Percentiles rank a stretch among this genome's conserved stretches.
These are phyloP conservation scores for Globisporangium paroecandrum DNA, from an alignment of 352 stramenopile species.

Conservation along the genomic window DNA sequence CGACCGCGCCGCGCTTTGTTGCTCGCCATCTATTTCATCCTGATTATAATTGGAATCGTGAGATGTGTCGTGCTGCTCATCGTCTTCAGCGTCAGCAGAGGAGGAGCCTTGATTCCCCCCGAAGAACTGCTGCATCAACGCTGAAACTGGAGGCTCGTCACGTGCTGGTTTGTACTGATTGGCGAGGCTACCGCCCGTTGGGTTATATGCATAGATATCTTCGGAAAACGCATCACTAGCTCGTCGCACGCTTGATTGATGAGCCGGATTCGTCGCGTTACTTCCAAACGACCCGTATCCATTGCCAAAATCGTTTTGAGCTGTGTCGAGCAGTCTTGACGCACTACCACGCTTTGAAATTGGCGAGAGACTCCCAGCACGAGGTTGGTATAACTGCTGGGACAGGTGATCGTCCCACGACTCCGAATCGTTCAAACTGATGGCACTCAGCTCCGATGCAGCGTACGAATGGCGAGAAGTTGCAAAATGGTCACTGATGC, in stretches of 20 bases:
- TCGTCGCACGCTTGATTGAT: not conserved
- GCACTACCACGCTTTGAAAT: constrained; percentile 10
- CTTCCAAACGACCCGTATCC: constrained; percentile 2
- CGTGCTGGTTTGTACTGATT: not conserved
- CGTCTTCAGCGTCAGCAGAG: not conserved
- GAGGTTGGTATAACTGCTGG: constrained; percentile 21
- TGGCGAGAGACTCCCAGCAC: constrained; percentile 17
- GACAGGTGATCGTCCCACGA: constrained; percentile 63
- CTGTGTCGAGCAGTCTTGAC: constrained; percentile 3
- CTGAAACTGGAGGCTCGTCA: constrained; percentile 36
- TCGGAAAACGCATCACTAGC: not conserved
- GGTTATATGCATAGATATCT: constrained; percentile 2
- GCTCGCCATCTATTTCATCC: not conserved
- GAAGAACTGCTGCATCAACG: constrained; percentile 62
- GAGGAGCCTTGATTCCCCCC: constrained; percentile 7
- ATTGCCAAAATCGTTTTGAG: not conserved
- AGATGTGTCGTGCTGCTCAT: constrained; percentile 13
- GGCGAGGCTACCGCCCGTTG: not conserved
- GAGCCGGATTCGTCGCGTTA: not conserved
- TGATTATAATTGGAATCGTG: constrained; percentile 10
- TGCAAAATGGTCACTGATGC: constrained; percentile 23
- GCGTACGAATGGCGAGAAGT: constrained; percentile 2
- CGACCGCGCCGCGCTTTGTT: not conserved
- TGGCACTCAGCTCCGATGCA: constrained; percentile 58
- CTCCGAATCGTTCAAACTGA: constrained; percentile 80